phyloP scores from a whole-genome alignment of 768 basidiomycete species.

The Naganishia antarctica region DNA sequence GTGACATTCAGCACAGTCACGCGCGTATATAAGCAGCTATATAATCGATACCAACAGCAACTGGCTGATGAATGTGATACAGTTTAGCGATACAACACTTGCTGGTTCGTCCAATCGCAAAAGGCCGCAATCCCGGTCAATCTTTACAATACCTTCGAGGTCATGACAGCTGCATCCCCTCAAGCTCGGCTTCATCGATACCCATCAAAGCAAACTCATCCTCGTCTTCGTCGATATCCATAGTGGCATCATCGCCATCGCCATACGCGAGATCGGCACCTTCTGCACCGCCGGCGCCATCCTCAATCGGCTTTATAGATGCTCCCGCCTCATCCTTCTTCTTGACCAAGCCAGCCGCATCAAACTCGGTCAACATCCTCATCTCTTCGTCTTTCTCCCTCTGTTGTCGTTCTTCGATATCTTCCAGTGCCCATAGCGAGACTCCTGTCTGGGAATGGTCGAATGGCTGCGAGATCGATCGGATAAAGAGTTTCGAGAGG shows the following conservation, averaged over 20 bases:
- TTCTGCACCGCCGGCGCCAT: slow-evolving; percentile 11
- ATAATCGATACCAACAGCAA: neutral
- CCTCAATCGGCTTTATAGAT: slow-evolving; percentile 15
- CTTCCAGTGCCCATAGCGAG: slow-evolving; percentile 89
- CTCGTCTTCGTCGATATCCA: slow-evolving; percentile 33
- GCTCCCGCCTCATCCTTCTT: slow-evolving; percentile 21
- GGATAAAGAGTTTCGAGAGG: slow-evolving; percentile 91
- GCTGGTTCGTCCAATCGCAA: no score
- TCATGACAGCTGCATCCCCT: slow-evolving; percentile 28
- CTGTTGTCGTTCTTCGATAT: slow-evolving; percentile 77
- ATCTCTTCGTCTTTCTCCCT: slow-evolving; percentile 66
- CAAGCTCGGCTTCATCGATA: slow-evolving; percentile 32
- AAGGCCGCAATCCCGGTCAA: no score
- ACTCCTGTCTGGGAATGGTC: slow-evolving; percentile 93
- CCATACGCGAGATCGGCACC: slow-evolving; percentile 20
- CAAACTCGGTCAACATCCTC: slow-evolving; percentile 52
- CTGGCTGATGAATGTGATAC: no score
- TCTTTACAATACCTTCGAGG: no score
- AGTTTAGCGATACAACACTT: no score
- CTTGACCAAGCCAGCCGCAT: slow-evolving; percentile 27
- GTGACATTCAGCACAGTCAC: no score
- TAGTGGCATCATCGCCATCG: slow-evolving; percentile 22
- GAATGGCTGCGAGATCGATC: slow-evolving; percentile 96
- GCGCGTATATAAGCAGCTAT: no score
- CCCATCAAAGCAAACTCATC: slow-evolving; percentile 29